Evolutionary conservation across 495 filamentous ascomycete genomes (phyloP), one percentile per base, ranked within the genome.

Genomic region (Cenococcum geophilum): DNA sequence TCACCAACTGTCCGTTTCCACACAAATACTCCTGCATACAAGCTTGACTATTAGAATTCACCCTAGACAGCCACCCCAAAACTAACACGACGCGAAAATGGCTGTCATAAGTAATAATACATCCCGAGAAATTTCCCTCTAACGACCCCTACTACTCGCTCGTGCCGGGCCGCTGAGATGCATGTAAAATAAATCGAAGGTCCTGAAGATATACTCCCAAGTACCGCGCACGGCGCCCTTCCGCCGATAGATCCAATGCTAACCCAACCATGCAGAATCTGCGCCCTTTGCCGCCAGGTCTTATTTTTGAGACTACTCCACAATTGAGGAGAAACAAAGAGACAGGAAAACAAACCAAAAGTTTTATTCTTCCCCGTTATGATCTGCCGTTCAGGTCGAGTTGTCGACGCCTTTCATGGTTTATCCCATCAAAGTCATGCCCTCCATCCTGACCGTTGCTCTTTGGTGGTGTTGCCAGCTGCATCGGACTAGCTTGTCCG

Each of bases 391-490:
- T 23, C 10, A 59, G 11, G 1, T 8, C 34, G 4, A 54, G 18
- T 18, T 54, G 10, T 49, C 23, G 32, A 16, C 47, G 42, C 4
- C 11, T 25, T 22, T 42, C 55, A 21, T 18, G 21, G 3, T 50
- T 47, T 14, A 50, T 27, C 12, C 55, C 56, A 37, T 37, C 53
- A 49, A 12, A 32, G 4, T 58, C 48, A 11, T n/a, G 5, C 8
- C 23, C 51, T 47, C 27, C n/a, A 50, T 56, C 47, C 1, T 67
- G 51, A 16, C 9, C 25, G 8, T 35, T 45, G 12, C 52, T 59
- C 14, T 67, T 73, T 3, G 66, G 67, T 9, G 72, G 74, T 27
- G 72, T 76, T 5, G 74, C 72, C 6, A 71, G 71, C 54, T 74
- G 72, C 64, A 68, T 58, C 8, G 65, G 55, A 32, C 64, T 64